phyloP scores from a whole-genome alignment of 441 rosid species.

The Macaranga tanarius region DNA sequence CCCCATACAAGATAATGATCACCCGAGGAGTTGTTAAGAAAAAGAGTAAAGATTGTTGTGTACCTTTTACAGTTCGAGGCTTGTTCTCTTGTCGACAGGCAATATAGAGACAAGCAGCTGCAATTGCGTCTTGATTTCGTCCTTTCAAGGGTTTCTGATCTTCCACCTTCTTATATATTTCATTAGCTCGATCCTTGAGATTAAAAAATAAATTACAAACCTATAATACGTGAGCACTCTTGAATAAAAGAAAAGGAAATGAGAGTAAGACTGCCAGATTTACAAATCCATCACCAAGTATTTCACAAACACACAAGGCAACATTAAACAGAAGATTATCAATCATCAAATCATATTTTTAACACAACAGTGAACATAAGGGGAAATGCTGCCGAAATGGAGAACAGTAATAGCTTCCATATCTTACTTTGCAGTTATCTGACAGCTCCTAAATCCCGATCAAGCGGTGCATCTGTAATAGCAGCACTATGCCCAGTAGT shows the following conservation, averaged over 20 bases:
- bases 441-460: background rate
- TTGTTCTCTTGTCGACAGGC: conserved; percentile 45
- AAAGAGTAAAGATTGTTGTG: conserved; percentile 23
- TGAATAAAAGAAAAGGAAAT: background rate
- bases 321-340: background rate
- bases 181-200: conserved; percentile 31
- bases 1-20: conserved; percentile 1
- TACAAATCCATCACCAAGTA: background rate
- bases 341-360: background rate
- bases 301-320: background rate
- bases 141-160: conserved; percentile 31
- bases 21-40: conserved; percentile 18
- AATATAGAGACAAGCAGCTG: conserved; percentile 36
- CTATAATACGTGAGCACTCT: background rate
- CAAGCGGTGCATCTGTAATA: background rate
- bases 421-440: background rate
- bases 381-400: background rate
- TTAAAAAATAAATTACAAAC: background rate
- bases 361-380: background rate
- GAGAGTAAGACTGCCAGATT: conserved; percentile 1
- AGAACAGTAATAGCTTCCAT: background rate
- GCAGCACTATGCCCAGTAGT: background rate
- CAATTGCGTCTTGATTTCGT: conserved; percentile 28
- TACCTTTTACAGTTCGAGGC: conserved; percentile 31
- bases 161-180: conserved; percentile 32